Conservation (phyloP, 2,329 filamentous ascomycete species). For the Aureobasidium melanogenum region DNA sequence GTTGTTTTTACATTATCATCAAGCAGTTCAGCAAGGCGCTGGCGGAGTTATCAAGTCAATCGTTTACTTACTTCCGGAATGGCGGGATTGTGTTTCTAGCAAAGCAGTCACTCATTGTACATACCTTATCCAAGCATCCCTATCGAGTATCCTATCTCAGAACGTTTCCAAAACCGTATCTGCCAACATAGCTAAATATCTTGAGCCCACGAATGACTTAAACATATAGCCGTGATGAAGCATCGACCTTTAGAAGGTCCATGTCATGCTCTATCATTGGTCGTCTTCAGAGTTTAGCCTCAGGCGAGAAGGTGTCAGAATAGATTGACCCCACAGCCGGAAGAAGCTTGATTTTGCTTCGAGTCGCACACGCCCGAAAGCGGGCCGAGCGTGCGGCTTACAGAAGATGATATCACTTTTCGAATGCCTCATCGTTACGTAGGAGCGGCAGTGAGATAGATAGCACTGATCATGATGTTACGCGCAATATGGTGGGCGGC, state of each 20-base stretch:
- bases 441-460: background rate
- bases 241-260: background rate
- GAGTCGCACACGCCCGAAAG: background rate
- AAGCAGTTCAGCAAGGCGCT: conserved; percentile 48
- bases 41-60: conserved; percentile 5
- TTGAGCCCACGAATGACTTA: background rate
- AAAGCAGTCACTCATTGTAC: background rate
- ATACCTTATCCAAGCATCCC: background rate
- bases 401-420: background rate
- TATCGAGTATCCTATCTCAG: background rate
- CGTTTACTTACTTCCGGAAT: background rate
- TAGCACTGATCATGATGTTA: background rate
- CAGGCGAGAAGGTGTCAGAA: background rate
- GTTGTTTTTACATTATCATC: conserved; percentile 79
- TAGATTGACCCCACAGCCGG: background rate
- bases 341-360: background rate
- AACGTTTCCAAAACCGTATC: background rate
- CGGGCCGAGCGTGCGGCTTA: background rate
- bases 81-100: conserved; percentile 1
- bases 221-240: background rate
- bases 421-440: background rate
- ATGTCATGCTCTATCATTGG: background rate
- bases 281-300: background rate
- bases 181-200: too few relatives aligned
- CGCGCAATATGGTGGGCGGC: background rate